Base-by-base conservation (phyloP, 805 yeast genomes). In the Wickerhamia fluorescens region DNA sequence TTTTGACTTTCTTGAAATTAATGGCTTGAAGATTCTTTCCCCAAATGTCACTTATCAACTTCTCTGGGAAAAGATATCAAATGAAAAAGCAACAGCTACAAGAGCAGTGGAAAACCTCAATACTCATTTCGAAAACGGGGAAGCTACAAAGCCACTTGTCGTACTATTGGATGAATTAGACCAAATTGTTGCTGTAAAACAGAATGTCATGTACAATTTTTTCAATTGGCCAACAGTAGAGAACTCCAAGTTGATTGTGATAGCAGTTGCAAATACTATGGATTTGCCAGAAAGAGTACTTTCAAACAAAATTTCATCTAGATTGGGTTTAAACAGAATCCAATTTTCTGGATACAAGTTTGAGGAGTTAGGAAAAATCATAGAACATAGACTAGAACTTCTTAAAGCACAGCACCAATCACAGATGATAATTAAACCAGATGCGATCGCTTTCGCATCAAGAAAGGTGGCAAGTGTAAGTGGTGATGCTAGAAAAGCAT, bases 241-340 rank as follows among this genome's bases (percentile, higher is more conserved):
- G 8, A 64, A 75, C 40, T 87, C 97, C 4, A 78, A 78, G 44
- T 61, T 92, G 28, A 74, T 92, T 28, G 94, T 92, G 2, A 67
- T 92, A 23, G 96, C 97, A 0, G 87, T 92, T 17, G 96, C 97
- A 4, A 92, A 92, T 52, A 88, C 96, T 0, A 87, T 92, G 96
- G 97, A 92, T 58, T 60, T 92, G 27, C 97, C 98, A 0, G 98
- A 92, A 50, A 65, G 96, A 30, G 68, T 78, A 28, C 61, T 92
- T 22, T 76, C 92, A 12, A 89, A 86, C 54, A 92, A 92, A 54
- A 81, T 87, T 3, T 80, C 95, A 0, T 85, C 96, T 2, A 73
- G 99, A 41, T 64, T 92, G 34, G 99, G 99, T 2, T 65, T 88
- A 20, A 75, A 83, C 7, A 72, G 97, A 53, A 71, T 89, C 23